Evolutionary conservation across 2,329 filamentous ascomycete genomes (phyloP), one percentile per base, ranked within the genome.

Genomic region (Botrytis tulipae): DNA sequence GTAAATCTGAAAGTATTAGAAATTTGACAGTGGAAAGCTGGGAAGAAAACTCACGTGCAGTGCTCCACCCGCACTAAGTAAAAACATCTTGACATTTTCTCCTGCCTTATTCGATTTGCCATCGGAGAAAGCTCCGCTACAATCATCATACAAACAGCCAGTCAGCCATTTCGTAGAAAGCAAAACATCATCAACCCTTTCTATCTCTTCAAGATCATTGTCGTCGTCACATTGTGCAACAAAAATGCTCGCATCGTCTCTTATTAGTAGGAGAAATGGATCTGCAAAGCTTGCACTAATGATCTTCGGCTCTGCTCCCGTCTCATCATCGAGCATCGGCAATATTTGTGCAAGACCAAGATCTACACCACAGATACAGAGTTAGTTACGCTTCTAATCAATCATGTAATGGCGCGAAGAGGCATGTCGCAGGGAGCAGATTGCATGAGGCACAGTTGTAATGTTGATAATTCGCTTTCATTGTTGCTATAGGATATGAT

Each of bases 281-380:
- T 98, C 95, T 32, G 89, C 89, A 78, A 98, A 95, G 80, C 93
- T 97, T 54, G 93, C 92, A 79, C 90, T 92, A 63, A 94, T 84
- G 60, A 96, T 91, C 71, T 91, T 88, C 7, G 93, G 91, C 78
- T 97, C 93, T 32, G 89, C 91, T 20, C 92, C 94, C 0, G 91
- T 95, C 76, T 96, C 93, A 78, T 97, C 96, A 78, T 98, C 96
- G 75, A 93, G 89, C 88, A 98, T 94, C 0, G 95, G 94, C 68
- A 98, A 87, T 72, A 99, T 98, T 80, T 98, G 95, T 63, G 91
- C 91, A 71, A 99, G 87, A 18, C 92, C 93, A 74, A 99, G 88
- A 82, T 97, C 93, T 94, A 79, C 67, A 71, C 77, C 74, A 73
- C 60, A 72, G 67, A 72, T 61, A 66, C 37, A 60, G 37, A 62